Percentiles rank a stretch among this genome's conserved stretches.
phyloP scores from a whole-genome alignment of 1,284 basidiomycete species.

The Thecaphora thlaspeos region DNA sequence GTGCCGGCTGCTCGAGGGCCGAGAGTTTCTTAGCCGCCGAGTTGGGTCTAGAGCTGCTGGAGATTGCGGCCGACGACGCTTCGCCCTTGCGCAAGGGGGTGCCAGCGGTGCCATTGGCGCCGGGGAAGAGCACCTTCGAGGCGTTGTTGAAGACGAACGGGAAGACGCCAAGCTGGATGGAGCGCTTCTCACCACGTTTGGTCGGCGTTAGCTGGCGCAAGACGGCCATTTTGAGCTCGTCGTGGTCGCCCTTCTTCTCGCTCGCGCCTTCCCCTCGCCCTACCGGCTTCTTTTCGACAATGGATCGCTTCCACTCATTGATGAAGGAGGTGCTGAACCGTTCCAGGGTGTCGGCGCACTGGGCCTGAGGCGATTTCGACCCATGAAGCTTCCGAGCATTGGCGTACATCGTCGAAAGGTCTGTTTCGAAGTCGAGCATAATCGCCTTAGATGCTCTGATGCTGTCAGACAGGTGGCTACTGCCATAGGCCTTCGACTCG shows the following conservation, averaged over 20 bases:
- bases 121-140: neutral
- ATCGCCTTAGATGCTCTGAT: constrained; percentile 29
- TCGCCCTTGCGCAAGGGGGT: too few species aligned
- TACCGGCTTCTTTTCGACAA: neutral
- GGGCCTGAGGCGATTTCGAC: constrained; percentile 25
- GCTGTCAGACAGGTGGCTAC: constrained; percentile 14
- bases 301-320: constrained; percentile 2
- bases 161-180: neutral
- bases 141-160: neutral
- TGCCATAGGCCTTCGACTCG: constrained; percentile 24
- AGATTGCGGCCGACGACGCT: too few species aligned
- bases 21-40: neutral
- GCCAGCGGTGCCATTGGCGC: too few species aligned
- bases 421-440: constrained; percentile 34
- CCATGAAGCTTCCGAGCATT: constrained; percentile 30
- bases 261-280: neutral
- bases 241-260: neutral
- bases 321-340: constrained; percentile 29
- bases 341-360: constrained; percentile 31
- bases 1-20: neutral
- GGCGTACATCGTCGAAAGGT: constrained; percentile 23
- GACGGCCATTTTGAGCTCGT: neutral
- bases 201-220: neutral
- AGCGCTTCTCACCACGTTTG: neutral
- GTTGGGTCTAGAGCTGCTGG: too few species aligned